phyloP scores from a whole-genome alignment of 129 eudicot genomes.

The Flaveria sonorensis region DNA sequence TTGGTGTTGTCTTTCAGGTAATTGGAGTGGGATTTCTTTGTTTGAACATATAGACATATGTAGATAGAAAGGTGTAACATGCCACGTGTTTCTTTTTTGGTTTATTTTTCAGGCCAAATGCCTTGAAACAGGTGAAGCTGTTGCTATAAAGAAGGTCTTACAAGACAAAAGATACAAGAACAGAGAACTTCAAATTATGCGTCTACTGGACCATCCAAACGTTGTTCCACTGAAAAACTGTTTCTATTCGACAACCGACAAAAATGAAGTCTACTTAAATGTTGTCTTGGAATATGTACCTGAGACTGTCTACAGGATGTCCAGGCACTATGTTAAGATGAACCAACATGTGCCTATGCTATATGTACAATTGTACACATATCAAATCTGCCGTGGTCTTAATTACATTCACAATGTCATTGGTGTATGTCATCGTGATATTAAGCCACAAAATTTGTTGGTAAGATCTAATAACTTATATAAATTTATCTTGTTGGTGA shows the following conservation, averaged over 20 bases:
- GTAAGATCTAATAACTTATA: constrained; percentile 39
- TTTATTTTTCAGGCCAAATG: constrained; percentile 69
- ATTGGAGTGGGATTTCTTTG: not conserved
- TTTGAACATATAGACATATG: not conserved
- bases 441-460: constrained; percentile 91
- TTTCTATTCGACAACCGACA: constrained; percentile 86
- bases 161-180: constrained; percentile 98
- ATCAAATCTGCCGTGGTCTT: constrained; percentile 94
- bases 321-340: constrained; percentile 65
- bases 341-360: constrained; percentile 75
- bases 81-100: not conserved
- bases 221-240: constrained; percentile 74
- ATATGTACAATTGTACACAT: constrained; percentile 79
- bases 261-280: constrained; percentile 87
- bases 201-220: constrained; percentile 78
- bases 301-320: constrained; percentile 82
- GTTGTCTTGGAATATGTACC: constrained; percentile 86
- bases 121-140: constrained; percentile 84
- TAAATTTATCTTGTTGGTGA: constrained; percentile 10
- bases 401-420: constrained; percentile 86
- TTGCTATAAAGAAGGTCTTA: constrained; percentile 92
- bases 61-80: not conserved
- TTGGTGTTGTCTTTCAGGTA: constrained; percentile 98
- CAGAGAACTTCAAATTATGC: constrained; percentile 93
- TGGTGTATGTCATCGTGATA: constrained; percentile 98